Conservation (phyloP, 805 yeast species). For the Wickerhamiella shivajii region DNA sequence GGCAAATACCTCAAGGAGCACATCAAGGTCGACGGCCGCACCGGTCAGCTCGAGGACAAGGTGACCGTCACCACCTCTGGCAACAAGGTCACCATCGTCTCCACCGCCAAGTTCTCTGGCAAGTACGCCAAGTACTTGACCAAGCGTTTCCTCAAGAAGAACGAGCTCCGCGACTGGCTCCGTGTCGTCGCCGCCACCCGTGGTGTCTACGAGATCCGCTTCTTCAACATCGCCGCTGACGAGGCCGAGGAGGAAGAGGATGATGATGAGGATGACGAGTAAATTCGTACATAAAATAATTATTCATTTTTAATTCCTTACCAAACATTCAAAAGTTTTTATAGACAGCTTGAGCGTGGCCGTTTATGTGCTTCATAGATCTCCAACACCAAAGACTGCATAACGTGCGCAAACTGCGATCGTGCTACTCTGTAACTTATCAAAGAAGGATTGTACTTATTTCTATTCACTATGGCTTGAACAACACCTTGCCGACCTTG, state of each 20-base stretch:
- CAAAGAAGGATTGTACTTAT: too few relatives aligned
- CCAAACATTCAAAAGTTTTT: neutral
- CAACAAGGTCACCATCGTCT: constrained; percentile 75
- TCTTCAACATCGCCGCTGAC: constrained; percentile 97
- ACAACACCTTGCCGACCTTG: constrained; percentile 6
- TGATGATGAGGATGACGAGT: constrained; percentile 25
- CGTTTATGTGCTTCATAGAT: too few relatives aligned
- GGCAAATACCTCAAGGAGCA: constrained; percentile 96
- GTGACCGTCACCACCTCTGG: constrained; percentile 80
- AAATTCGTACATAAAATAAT: constrained; percentile 1
- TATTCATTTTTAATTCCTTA: neutral
- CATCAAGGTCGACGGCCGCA: constrained; percentile 95
- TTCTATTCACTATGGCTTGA: too few relatives aligned
- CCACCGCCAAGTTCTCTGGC: constrained; percentile 96
- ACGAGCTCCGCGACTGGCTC: constrained; percentile 99
- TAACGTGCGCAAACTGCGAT: too few relatives aligned
- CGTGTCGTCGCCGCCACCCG: constrained; percentile 94
- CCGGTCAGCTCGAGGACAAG: constrained; percentile 94
- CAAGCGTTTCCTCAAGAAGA: constrained; percentile 99
- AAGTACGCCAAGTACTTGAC: constrained; percentile 99
- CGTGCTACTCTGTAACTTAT: too few relatives aligned
- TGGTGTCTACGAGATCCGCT: constrained; percentile 92
- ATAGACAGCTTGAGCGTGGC: too few relatives aligned
- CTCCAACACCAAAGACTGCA: too few relatives aligned
- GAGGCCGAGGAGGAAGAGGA: constrained; percentile 92